Evolutionary conservation across 768 basidiomycete species (phyloP), one percentile per base, ranked within the genome.

Genomic region (Russula earlei): DNA sequence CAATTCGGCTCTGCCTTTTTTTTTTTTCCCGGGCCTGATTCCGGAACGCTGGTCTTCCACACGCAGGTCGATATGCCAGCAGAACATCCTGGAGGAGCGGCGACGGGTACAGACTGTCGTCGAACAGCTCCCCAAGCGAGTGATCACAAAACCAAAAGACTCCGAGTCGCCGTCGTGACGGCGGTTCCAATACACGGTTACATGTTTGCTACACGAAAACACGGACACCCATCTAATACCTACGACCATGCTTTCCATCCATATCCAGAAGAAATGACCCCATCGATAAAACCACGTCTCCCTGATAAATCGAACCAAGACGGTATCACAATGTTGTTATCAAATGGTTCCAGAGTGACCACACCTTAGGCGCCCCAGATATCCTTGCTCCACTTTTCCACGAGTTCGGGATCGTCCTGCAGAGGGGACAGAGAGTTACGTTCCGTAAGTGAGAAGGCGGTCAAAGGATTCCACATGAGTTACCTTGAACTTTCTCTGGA

Each of bases 341-440:
- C 14, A 19, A 42, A 25, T 17, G 10, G 15, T 14, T 14, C 54
- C 56, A 61, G 31, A 48, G 51, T 11, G 52, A 42, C 70, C 72
- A 75, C 12, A 77, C 70, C 29, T 31, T 31, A 31, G 5, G 69
- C 66, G 41, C 72, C 77, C 85, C 84, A 87, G 25, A 83, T 72
- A 10, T 80, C 74, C 60, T 78, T 75, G 58, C 81, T 80, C 85
- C 85, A 91, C 54, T 87, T 85, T 68, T 88, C 88, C 9, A 91
- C 81, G 17, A 91, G 75, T 27, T 72, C 68, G 8, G 82, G 76
- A 65, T 91, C 85, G 55, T 84, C 71, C 82, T 84, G 59, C 31
- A 42, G 29, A 12, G 43, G 52, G 11, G 11, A 10, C 29, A 31
- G 10, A 7, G 7, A 31, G 9, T 14, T 37, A n/a, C 22, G 44